Conservation (phyloP, 129 eudicot genomes). For the Escallonia herrerae region DNA sequence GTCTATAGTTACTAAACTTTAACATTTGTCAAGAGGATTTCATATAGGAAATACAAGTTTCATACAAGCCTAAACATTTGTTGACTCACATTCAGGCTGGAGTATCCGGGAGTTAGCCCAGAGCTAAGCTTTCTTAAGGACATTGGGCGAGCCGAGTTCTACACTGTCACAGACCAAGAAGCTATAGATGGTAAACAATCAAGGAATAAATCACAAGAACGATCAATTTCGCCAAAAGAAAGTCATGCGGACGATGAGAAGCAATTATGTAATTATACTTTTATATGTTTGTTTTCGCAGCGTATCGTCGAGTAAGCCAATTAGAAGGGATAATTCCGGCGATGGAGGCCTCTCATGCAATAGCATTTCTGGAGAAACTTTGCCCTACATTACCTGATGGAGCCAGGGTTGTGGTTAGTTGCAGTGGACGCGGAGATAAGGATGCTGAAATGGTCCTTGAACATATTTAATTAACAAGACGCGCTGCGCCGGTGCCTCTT, state of each 20-base stretch:
- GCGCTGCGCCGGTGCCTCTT: too few species aligned
- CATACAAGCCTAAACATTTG: too few species aligned
- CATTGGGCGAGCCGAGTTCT: constrained; percentile 48
- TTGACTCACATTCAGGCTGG: constrained; percentile 32
- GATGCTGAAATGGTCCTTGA: constrained; percentile 21
- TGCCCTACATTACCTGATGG: constrained; percentile 30
- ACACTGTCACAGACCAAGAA: constrained; percentile 54
- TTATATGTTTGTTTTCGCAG: constrained; percentile 13
- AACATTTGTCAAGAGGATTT: too few species aligned
- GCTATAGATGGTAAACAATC: constrained; percentile 49
- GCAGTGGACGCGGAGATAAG: constrained; percentile 41
- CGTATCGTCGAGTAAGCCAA: constrained; percentile 22
- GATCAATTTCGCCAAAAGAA: neutral
- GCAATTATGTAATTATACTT: neutral
- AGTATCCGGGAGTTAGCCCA: constrained; percentile 71
- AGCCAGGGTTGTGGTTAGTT: constrained; percentile 30
- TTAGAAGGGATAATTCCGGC: constrained; percentile 45
- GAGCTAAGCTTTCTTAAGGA: constrained; percentile 72
- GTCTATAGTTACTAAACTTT: neutral
- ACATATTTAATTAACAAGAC: neutral
- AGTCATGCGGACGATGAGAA: neutral
- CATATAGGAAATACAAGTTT: too few species aligned
- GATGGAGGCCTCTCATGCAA: constrained; percentile 39
- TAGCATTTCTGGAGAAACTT: constrained; percentile 35
- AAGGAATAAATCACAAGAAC: neutral